Evolutionary conservation across 495 filamentous ascomycete species (phyloP).

Genomic region (Aeminium ludgeri): DNA sequence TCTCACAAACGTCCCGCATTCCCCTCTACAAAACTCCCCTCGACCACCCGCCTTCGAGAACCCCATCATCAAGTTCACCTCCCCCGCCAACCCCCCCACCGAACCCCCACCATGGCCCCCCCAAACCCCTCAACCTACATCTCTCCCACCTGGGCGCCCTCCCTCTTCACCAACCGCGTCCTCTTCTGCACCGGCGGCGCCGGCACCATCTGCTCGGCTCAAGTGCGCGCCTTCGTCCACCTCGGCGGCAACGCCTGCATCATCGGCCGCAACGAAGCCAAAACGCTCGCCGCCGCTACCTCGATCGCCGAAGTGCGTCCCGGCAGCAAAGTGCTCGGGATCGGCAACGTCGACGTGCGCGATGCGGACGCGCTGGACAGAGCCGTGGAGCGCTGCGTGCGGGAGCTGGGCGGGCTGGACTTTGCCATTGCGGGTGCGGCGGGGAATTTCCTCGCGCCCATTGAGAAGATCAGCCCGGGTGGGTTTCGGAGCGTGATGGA

Average conservation of each 20-base stretch:
- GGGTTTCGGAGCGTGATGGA: slow-evolving; percentile 94
- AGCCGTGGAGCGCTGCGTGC: slow-evolving; percentile 60
- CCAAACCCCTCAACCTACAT: no score
- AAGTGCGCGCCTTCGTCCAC: slow-evolving; percentile 77
- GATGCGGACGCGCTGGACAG: slow-evolving; percentile 46
- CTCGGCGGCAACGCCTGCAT: slow-evolving; percentile 91
- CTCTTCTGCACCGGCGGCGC: slow-evolving; percentile 92
- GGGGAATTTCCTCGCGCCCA: slow-evolving; percentile 87
- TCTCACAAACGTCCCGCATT: no score
- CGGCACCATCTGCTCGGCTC: slow-evolving; percentile 82
- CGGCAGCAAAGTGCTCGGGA: slow-evolving; percentile 69
- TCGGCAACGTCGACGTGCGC: slow-evolving; percentile 74
- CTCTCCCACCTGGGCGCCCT: slow-evolving; percentile 86
- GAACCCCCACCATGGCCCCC: slow-evolving; percentile 48
- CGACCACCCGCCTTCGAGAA: no score
- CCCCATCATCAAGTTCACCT: neutral
- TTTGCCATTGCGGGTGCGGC: slow-evolving; percentile 94
- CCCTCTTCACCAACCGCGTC: slow-evolving; percentile 77
- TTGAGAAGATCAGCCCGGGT: slow-evolving; percentile 63
- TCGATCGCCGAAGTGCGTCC: slow-evolving; percentile 63
- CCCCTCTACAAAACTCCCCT: no score
- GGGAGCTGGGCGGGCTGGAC: slow-evolving; percentile 74
- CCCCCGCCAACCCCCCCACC: neutral
- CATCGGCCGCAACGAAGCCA: slow-evolving; percentile 75
- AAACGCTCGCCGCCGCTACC: slow-evolving; percentile 62